Conservation (phyloP, 2,329 filamentous ascomycete genomes). For the Ophiocordyceps robertsii region DNA sequence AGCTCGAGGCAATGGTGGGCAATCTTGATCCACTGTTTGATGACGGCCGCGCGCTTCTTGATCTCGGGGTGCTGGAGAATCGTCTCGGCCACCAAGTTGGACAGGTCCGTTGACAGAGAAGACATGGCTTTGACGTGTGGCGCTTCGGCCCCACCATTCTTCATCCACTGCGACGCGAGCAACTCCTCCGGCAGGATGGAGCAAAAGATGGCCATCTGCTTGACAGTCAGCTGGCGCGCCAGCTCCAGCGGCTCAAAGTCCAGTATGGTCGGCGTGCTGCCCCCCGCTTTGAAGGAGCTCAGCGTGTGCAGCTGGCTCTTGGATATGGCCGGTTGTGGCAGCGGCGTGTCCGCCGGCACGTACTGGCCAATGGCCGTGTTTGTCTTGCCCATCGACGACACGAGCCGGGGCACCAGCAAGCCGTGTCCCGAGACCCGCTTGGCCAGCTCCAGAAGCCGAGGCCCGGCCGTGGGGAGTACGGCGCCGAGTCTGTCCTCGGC, state of each 20-base stretch:
- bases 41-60: conserved; percentile 78
- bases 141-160: conserved; percentile 64
- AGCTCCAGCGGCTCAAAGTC: conserved; percentile 89
- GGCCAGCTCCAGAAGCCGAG: conserved; percentile 66
- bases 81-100: conserved; percentile 84
- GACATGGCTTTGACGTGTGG: conserved; percentile 93
- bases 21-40: conserved; percentile 98
- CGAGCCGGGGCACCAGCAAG: conserved; percentile 66
- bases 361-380: conserved; percentile 62
- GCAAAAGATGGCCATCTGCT: conserved; percentile 84
- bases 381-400: conserved; percentile 81
- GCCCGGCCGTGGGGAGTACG: conserved; percentile 63
- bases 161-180: conserved; percentile 86
- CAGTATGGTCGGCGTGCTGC: conserved; percentile 57
- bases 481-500: conserved; percentile 57
- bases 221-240: conserved; percentile 82
- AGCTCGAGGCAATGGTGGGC: conserved; percentile 75
- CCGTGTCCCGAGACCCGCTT: conserved; percentile 64
- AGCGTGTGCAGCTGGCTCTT: conserved; percentile 66
- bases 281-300: conserved; percentile 60
- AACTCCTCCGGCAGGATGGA: conserved; percentile 86
- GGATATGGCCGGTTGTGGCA: conserved; percentile 56
- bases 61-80: conserved; percentile 80
- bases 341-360: conserved; percentile 54
- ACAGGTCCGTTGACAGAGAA: conserved; percentile 78